Conservation (phyloP, 208 protist genomes). For the Trypanosoma melophagium region DNA sequence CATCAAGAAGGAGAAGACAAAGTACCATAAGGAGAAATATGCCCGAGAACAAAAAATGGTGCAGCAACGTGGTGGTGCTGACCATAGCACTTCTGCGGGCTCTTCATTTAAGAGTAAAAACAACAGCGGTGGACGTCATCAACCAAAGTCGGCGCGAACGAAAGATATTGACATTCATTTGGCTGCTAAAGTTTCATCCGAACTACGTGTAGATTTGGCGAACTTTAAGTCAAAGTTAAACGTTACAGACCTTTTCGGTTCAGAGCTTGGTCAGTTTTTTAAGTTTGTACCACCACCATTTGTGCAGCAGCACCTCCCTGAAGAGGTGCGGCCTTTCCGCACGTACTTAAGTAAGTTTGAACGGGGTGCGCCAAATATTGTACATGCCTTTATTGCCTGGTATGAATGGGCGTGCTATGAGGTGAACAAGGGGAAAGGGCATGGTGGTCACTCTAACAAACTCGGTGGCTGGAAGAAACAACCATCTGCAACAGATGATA, state of each 20-base stretch:
- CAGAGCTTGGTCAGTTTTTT: constrained; percentile 66
- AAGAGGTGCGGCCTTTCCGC: constrained; percentile 54
- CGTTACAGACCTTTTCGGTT: constrained; percentile 44
- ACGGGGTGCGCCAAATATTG: constrained; percentile 45
- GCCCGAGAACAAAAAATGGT: constrained; percentile 36
- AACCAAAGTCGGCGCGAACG: constrained; percentile 43
- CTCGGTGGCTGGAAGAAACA: background rate
- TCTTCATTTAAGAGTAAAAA: background rate
- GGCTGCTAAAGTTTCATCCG: constrained; percentile 70
- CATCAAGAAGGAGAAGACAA: constrained; percentile 62
- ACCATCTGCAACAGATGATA: background rate
- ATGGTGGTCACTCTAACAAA: constrained; percentile 7
- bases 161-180: constrained; percentile 77
- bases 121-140: background rate
- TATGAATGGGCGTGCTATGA: constrained; percentile 87
- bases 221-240: constrained; percentile 56
- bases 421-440: constrained; percentile 47
- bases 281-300: constrained; percentile 73
- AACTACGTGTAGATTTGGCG: constrained; percentile 65
- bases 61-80: background rate
- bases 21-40: constrained; percentile 62
- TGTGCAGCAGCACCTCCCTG: constrained; percentile 76
- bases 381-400: constrained; percentile 72
- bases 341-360: constrained; percentile 78
- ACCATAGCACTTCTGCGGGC: background rate